A percentile compares a stretch with the other conserved stretches of the same genome.
Evolutionary conservation across 148 eudicot species (phyloP).

Genomic region (Talinum fruticosum): DNA sequence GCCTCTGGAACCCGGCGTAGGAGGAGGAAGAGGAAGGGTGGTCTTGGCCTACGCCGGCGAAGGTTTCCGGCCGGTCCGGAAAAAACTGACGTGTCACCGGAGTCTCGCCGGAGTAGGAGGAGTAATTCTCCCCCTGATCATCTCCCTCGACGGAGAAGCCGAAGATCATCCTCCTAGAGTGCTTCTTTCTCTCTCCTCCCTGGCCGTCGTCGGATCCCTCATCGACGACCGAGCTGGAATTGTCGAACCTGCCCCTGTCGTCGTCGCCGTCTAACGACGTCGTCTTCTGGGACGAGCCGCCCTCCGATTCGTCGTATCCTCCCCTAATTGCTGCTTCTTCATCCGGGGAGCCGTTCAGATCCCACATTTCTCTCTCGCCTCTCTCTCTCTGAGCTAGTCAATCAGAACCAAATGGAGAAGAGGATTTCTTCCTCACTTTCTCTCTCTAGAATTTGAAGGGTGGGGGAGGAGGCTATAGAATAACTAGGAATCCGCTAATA

Average conservation of each 20-base stretch:
- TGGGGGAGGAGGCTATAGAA: neutral
- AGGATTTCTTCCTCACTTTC: neutral
- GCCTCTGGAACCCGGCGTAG: conserved; percentile 39
- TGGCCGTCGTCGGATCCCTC: conserved; percentile 40
- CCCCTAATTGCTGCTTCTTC: conserved; percentile 19
- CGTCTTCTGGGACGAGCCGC: conserved; percentile 39
- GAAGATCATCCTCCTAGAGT: conserved; percentile 36
- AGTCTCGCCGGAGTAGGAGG: conserved; percentile 23
- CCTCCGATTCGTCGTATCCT: conserved; percentile 45
- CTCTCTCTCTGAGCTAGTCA: neutral
- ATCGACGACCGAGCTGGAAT: conserved; percentile 66
- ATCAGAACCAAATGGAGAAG: neutral
- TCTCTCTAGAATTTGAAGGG: conserved; percentile 18
- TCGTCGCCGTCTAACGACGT: conserved; percentile 47
- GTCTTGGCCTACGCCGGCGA: neutral
- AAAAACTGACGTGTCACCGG: conserved; percentile 89
- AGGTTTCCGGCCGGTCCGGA: conserved; percentile 38
- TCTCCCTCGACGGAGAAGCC: conserved; percentile 51
- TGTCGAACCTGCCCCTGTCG: conserved; percentile 29
- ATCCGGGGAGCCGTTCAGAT: conserved; percentile 80
- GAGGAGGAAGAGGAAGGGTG: neutral
- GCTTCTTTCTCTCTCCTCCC: conserved; percentile 22
- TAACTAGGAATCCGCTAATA: neutral
- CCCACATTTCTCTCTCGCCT: conserved; percentile 61
- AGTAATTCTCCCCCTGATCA: conserved; percentile 18